A percentile compares a stretch with the other conserved stretches of the same genome.
Evolutionary conservation across 805 yeast genomes (phyloP).

Genomic region (Wickerhamiella parazyma): DNA sequence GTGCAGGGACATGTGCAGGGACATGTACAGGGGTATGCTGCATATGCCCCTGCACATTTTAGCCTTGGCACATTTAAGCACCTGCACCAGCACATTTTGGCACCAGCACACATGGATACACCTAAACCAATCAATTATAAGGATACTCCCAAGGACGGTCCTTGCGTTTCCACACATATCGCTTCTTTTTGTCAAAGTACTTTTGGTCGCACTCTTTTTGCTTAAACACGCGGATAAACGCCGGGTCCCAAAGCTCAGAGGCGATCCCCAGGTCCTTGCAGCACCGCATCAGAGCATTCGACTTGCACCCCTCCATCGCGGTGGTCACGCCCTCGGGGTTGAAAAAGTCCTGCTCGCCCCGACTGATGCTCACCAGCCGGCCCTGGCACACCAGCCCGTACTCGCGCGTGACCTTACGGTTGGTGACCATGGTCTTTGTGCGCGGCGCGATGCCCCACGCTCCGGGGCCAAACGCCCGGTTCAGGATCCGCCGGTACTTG

Average conservation of each 20-base stretch:
- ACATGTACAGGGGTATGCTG: too few relatives aligned
- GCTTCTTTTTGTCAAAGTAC: slow-evolving; percentile 68
- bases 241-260: slow-evolving; percentile 94
- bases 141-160: slow-evolving; percentile 79
- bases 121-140: slow-evolving; percentile 26
- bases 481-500: slow-evolving; percentile 79
- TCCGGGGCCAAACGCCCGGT: slow-evolving; percentile 93
- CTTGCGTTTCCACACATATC: slow-evolving; percentile 79
- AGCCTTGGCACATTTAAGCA: too few relatives aligned
- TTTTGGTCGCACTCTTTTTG: slow-evolving; percentile 58
- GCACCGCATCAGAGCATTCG: slow-evolving; percentile 94
- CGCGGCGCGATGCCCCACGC: slow-evolving; percentile 98
- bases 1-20: too few relatives aligned
- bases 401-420: slow-evolving; percentile 69
- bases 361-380: slow-evolving; percentile 73
- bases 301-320: slow-evolving; percentile 93
- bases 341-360: slow-evolving; percentile 93
- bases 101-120: background rate
- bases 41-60: too few relatives aligned
- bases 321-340: slow-evolving; percentile 79
- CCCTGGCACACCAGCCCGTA: slow-evolving; percentile 82
- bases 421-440: slow-evolving; percentile 66
- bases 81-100: background rate
- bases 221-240: slow-evolving; percentile 62
- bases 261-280: slow-evolving; percentile 96